phyloP scores from a whole-genome alignment of 2,329 filamentous ascomycete genomes.

The Ceratocystiopsis sp. region DNA sequence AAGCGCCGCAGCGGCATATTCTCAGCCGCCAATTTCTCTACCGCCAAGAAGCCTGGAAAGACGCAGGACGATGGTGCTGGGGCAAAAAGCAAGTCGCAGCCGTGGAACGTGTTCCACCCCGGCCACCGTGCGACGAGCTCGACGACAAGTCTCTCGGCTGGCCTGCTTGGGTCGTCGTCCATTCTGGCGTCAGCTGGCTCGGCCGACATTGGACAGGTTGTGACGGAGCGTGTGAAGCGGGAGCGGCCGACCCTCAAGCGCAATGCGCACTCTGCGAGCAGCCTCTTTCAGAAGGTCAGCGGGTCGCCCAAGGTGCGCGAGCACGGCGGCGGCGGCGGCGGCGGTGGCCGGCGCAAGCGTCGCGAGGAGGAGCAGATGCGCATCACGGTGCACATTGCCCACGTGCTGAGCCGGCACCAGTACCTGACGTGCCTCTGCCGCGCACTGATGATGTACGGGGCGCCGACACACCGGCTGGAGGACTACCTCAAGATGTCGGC shows the following conservation, averaged over 20 bases:
- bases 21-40: constrained; percentile 16
- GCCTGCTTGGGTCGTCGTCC: constrained; percentile 36
- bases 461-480: constrained; percentile 79
- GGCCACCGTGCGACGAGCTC: constrained; percentile 6
- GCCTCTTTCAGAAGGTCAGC: constrained; percentile 3
- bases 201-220: constrained; percentile 25
- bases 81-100: constrained; percentile 1
- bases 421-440: constrained; percentile 75
- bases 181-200: constrained; percentile 31
- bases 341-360: constrained; percentile 7
- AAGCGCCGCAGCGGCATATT: constrained; percentile 20
- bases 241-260: constrained; percentile 12
- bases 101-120: constrained; percentile 6
- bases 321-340: background rate
- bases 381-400: constrained; percentile 43
- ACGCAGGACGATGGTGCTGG: constrained; percentile 11
- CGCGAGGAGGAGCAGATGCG: constrained; percentile 17
- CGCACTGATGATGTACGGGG: constrained; percentile 77
- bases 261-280: constrained; percentile 5
- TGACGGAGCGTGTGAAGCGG: constrained; percentile 26
- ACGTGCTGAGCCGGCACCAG: constrained; percentile 60
- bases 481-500: constrained; percentile 86
- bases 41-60: constrained; percentile 21
- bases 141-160: constrained; percentile 23
- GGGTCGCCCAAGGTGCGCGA: constrained; percentile 4